A percentile compares a stretch with the other conserved stretches of the same genome.
These are phyloP conservation scores for Biscutella laevigata DNA, from an alignment of 441 rosid genomes.

Conservation along the genomic window DNA sequence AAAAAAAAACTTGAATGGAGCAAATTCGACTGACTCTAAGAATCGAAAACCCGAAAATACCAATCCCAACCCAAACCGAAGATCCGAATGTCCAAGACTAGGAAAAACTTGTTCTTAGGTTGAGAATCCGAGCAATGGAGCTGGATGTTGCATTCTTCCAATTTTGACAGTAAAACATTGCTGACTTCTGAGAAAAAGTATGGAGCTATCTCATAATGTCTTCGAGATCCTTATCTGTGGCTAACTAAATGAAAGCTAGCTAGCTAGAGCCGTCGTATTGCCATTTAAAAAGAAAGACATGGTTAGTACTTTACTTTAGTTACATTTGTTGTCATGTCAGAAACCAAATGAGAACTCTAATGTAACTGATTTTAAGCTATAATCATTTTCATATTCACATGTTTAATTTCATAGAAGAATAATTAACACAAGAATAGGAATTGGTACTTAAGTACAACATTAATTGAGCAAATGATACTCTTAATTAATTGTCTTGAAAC, in stretches of 20 bases:
- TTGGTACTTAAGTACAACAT: neutral
- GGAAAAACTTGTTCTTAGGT: too few species aligned
- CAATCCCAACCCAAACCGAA: too few species aligned
- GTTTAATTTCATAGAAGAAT: neutral
- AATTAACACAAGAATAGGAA: neutral
- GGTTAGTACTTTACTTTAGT: neutral
- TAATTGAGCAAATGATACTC: neutral
- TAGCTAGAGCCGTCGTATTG: neutral
- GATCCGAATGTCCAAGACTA: too few species aligned
- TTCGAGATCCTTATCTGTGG: too few species aligned
- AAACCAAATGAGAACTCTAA: neutral
- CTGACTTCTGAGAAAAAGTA: too few species aligned
- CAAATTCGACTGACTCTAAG: too few species aligned
- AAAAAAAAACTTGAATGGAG: too few species aligned
- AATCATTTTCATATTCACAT: neutral
- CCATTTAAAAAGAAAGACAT: neutral
- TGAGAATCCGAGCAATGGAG: too few species aligned
- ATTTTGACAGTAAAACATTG: too few species aligned
- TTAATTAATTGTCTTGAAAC: constrained; percentile 4
- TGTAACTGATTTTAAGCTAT: neutral
- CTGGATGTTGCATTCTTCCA: too few species aligned
- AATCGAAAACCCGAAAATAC: too few species aligned
- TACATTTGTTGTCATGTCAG: neutral
- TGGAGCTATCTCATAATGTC: neutral
- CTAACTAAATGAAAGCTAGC: neutral